Conservation (phyloP, 345 rosid genomes). For the Toxicodendron radicans region DNA sequence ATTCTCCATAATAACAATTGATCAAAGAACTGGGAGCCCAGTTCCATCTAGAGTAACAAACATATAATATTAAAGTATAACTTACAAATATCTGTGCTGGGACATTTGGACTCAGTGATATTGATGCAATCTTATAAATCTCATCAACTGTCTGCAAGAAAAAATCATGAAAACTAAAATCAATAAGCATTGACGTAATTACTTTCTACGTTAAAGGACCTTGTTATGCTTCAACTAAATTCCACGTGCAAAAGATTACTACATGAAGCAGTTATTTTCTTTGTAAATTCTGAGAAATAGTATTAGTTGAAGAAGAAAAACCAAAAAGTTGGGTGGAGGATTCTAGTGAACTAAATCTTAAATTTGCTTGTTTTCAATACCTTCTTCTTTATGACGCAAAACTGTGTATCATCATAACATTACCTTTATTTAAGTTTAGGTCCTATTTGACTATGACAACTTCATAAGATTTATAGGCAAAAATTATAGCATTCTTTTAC, state of each 20-base stretch:
- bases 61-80: conserved; percentile 18
- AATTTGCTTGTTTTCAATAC: background rate
- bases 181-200: background rate
- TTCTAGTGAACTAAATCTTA: background rate
- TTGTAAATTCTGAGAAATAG: background rate
- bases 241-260: background rate
- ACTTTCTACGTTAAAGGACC: conserved; percentile 8
- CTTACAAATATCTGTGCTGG: conserved; percentile 98
- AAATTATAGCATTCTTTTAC: background rate
- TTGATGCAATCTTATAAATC: conserved; percentile 90
- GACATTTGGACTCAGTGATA: conserved; percentile 94
- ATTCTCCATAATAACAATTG: background rate
- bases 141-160: conserved; percentile 84
- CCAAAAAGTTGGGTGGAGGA: background rate
- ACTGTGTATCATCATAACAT: background rate
- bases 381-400: background rate
- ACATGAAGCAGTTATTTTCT: background rate
- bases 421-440: background rate
- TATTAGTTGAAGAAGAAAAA: background rate
- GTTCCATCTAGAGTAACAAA: conserved; percentile 6
- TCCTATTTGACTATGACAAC: background rate
- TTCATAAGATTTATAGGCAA: background rate
- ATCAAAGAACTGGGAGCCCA: conserved; percentile 14
- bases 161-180: conserved; percentile 19
- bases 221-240: conserved; percentile 7